Evolutionary conservation across 2,329 filamentous ascomycete species (phyloP).

Genomic region (Tolypocladium tropicale): DNA sequence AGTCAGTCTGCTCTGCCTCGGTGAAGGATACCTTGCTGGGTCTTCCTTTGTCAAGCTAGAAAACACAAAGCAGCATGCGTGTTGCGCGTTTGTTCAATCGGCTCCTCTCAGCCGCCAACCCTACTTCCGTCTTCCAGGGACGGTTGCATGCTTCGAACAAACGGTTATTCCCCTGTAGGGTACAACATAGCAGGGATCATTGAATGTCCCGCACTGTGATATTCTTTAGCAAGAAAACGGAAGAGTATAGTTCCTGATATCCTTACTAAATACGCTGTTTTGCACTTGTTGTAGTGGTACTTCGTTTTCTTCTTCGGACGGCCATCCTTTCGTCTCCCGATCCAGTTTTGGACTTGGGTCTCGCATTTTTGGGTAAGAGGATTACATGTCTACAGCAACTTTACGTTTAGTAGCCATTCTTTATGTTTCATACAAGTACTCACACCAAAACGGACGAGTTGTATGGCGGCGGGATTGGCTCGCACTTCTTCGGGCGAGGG

Average conservation of each 20-base stretch:
- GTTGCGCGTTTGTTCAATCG: too few species aligned
- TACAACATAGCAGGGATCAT: neutral
- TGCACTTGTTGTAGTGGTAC: neutral
- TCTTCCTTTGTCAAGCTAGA: too few species aligned
- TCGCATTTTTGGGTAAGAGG: neutral
- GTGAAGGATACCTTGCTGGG: too few species aligned
- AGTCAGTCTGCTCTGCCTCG: too few species aligned
- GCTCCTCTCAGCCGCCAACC: too few species aligned
- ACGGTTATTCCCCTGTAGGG: neutral
- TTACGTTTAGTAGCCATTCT: neutral
- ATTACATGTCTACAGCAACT: neutral
- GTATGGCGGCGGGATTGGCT: too few species aligned
- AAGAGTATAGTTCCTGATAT: neutral
- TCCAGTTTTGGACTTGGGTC: neutral
- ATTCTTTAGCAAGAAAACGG: neutral
- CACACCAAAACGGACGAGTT: neutral
- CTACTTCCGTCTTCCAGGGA: too few species aligned
- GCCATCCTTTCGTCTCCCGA: neutral
- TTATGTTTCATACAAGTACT: neutral
- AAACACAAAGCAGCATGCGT: too few species aligned
- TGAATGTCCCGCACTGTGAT: neutral
- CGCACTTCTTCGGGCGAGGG: too few species aligned
- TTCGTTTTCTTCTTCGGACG: fast-evolving
- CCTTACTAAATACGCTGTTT: neutral
- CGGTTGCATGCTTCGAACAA: too few species aligned